Evolutionary conservation across 305 asterid species (phyloP).

Genomic region (Striga hermonthica): DNA sequence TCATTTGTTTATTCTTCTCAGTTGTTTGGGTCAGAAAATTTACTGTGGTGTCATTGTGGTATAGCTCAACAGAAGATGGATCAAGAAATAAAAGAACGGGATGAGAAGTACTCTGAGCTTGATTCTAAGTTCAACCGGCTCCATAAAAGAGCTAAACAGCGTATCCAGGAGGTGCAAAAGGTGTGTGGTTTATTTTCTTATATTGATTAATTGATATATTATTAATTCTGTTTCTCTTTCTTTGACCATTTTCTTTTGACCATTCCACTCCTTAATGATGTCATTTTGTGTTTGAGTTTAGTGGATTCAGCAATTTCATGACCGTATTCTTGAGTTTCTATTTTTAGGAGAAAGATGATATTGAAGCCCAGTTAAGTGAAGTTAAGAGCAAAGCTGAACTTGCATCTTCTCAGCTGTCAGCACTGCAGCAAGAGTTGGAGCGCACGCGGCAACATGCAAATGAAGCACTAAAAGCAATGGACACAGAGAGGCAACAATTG

Average conservation of each 20-base stretch:
- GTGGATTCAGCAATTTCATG: constrained; percentile 30
- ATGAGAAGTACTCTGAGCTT: constrained; percentile 83
- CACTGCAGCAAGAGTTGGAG: constrained; percentile 84
- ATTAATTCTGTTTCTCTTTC: constrained; percentile 8
- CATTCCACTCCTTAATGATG: constrained; percentile 9
- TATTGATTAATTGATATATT: constrained; percentile 11
- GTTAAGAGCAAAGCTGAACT: constrained; percentile 77
- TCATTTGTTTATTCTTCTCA: constrained; percentile 24
- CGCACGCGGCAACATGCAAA: constrained; percentile 87
- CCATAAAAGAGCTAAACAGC: constrained; percentile 99
- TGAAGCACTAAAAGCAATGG: constrained; percentile 94
- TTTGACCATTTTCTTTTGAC: background rate
- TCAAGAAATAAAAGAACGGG: constrained; percentile 84
- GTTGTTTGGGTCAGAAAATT: constrained; percentile 37
- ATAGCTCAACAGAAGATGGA: constrained; percentile 92
- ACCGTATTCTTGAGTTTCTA: constrained; percentile 26
- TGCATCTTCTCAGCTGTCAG: constrained; percentile 70
- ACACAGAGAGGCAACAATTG: constrained; percentile 85
- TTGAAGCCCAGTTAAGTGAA: constrained; percentile 79
- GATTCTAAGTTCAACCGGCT: constrained; percentile 91
- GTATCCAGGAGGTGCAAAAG: constrained; percentile 98
- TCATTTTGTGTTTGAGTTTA: constrained; percentile 24
- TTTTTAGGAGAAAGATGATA: constrained; percentile 90
- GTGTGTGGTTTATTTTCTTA: constrained; percentile 39
- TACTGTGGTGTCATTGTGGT: constrained; percentile 36